These are phyloP conservation scores for Blastobotrys capitulatus DNA, from an alignment of 1,139 yeast genomes.

Conservation along the genomic window DNA sequence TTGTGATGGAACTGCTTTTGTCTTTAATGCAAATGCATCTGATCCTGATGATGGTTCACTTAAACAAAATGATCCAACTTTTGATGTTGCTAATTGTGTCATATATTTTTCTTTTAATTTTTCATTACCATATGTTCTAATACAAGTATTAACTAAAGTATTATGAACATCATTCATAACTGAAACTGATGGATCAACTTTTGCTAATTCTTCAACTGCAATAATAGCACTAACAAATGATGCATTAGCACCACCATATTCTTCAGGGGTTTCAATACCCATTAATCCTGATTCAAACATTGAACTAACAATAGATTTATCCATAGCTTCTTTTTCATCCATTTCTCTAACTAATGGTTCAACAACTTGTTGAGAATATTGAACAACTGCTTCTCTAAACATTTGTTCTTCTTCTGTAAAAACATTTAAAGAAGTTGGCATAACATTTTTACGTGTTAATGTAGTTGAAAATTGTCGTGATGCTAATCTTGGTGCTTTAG, in stretches of 20 bases:
- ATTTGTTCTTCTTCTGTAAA: constrained; percentile 39
- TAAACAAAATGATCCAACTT: constrained; percentile 39
- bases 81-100: constrained; percentile 35
- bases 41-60: constrained; percentile 42
- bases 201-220: constrained; percentile 42
- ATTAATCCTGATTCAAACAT: constrained; percentile 40
- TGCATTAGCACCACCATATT: constrained; percentile 43
- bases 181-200: constrained; percentile 40
- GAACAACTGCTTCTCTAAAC: constrained; percentile 38
- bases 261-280: constrained; percentile 44
- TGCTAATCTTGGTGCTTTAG: constrained; percentile 5
- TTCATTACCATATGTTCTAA: constrained; percentile 37
- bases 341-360: constrained; percentile 39
- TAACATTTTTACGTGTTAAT: constrained; percentile 1
- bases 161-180: constrained; percentile 43
- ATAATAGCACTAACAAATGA: constrained; percentile 41
- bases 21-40: constrained; percentile 42
- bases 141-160: constrained; percentile 40
- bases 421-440: constrained; percentile 18
- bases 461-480: constrained; percentile 4
- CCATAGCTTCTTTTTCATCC: constrained; percentile 42
- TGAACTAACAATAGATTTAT: constrained; percentile 32
- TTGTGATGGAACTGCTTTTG: constrained; percentile 33
- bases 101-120: constrained; percentile 36
- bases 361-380: constrained; percentile 38